phyloP scores from a whole-genome alignment of 805 yeast genomes.

The Candida ipomoeae region DNA sequence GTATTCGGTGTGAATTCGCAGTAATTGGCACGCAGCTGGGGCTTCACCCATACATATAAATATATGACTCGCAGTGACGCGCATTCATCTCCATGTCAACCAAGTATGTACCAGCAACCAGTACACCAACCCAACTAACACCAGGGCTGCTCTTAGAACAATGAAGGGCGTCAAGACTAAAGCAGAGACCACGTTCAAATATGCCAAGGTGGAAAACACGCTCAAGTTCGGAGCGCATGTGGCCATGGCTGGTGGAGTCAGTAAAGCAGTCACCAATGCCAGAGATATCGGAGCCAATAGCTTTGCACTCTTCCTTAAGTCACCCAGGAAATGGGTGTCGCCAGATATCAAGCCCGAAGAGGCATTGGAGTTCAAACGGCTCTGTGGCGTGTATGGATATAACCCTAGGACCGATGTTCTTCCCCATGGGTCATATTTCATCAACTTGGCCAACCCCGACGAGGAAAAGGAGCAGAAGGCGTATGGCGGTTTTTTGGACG shows the following conservation, averaged over 20 bases:
- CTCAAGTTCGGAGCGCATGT: conserved; percentile 88
- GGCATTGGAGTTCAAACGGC: conserved; percentile 56
- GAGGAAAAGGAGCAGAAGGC: conserved; percentile 72
- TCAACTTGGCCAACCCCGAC: conserved; percentile 91
- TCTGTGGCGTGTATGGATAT: conserved; percentile 61
- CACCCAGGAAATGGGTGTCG: conserved; percentile 88
- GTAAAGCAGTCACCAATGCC: conserved; percentile 62
- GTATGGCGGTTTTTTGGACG: conserved; percentile 76
- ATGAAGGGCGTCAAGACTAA: conserved; percentile 5
- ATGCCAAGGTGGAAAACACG: conserved; percentile 39
- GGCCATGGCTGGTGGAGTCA: conserved; percentile 75
- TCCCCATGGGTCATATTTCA: conserved; percentile 94
- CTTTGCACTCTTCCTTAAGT: conserved; percentile 86
- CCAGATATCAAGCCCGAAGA: conserved; percentile 70
- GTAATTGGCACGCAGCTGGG: no score
- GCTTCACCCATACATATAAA: not conserved
- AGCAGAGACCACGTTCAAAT: conserved; percentile 19
- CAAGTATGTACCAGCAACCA: not conserved
- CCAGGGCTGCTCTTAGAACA: conserved; percentile 1
- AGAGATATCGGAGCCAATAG: conserved; percentile 62
- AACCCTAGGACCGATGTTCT: conserved; percentile 74
- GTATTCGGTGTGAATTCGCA: no score
- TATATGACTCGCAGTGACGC: not conserved
- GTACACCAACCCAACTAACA: not conserved
- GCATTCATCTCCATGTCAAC: conserved; percentile 1